These are phyloP conservation scores for Pugionium dolabratum DNA, from an alignment of 345 rosid genomes.

Conservation along the genomic window DNA sequence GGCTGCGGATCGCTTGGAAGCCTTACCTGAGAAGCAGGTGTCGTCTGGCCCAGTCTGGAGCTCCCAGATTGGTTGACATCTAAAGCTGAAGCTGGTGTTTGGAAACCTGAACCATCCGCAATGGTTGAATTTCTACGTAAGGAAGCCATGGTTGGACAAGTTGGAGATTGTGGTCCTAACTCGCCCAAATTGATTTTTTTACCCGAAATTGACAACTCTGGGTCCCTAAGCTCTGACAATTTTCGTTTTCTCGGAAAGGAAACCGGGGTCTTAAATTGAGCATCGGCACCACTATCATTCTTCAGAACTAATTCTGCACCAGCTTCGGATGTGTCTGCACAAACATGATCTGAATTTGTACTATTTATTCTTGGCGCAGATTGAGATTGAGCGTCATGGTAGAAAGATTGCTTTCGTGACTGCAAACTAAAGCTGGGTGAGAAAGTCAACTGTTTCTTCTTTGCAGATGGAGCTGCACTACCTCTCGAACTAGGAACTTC, in stretches of 20 bases:
- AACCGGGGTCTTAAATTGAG: constrained; percentile 68
- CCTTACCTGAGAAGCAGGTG: constrained; percentile 56
- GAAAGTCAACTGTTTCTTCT: constrained; percentile 76
- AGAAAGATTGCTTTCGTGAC: constrained; percentile 50
- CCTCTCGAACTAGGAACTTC: constrained; percentile 55
- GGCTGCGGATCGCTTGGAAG: constrained; percentile 58
- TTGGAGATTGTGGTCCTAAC: constrained; percentile 66
- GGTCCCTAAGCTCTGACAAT: constrained; percentile 66
- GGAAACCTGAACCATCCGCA: constrained; percentile 54
- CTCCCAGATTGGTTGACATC: constrained; percentile 59
- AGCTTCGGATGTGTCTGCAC: constrained; percentile 45
- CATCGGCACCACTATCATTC: constrained; percentile 51
- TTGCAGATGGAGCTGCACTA: constrained; percentile 54
- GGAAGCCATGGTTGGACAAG: constrained; percentile 55
- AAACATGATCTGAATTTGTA: constrained; percentile 44
- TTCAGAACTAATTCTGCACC: constrained; percentile 46
- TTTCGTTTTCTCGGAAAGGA: constrained; percentile 77
- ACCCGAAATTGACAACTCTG: constrained; percentile 51
- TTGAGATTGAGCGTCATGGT: constrained; percentile 51
- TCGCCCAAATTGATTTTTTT: constrained; percentile 75
- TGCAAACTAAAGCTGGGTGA: constrained; percentile 66
- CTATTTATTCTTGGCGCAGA: constrained; percentile 45
- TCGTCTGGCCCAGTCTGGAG: constrained; percentile 47
- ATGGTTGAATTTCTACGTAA: constrained; percentile 47
- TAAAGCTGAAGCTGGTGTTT: constrained; percentile 52